phyloP scores from a whole-genome alignment of 2,329 filamentous ascomycete species.

The Clarireedia homoeocarpa region DNA sequence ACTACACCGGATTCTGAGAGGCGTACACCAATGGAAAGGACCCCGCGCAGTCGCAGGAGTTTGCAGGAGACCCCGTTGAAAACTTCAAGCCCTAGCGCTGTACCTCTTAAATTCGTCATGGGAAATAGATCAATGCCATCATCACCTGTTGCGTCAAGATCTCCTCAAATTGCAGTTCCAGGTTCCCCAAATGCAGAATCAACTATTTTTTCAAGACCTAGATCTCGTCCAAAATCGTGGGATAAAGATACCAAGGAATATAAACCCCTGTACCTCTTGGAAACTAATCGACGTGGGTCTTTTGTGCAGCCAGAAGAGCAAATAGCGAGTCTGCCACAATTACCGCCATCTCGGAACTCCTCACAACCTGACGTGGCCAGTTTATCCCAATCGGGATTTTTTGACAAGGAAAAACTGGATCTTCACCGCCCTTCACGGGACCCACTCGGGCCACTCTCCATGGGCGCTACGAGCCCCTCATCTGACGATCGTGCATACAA shows the following conservation, averaged over 20 bases:
- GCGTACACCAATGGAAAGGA: constrained; percentile 17
- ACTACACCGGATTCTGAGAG: constrained; percentile 31
- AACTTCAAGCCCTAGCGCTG: constrained; percentile 41
- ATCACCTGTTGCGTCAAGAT: constrained; percentile 35
- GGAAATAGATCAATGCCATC: constrained; percentile 33
- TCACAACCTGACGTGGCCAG: constrained; percentile 29
- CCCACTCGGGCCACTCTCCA: constrained; percentile 32
- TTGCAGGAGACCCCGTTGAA: constrained; percentile 26
- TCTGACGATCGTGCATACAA: constrained; percentile 50
- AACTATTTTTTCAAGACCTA: constrained; percentile 30
- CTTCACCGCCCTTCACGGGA: constrained; percentile 9
- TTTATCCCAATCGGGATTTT: constrained; percentile 3
- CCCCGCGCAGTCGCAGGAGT: constrained; percentile 17
- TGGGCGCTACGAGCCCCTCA: constrained; percentile 33
- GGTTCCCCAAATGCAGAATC: constrained; percentile 25
- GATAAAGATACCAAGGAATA: constrained; percentile 57
- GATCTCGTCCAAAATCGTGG: constrained; percentile 51
- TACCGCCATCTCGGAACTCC: constrained; percentile 41
- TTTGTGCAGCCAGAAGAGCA: constrained; percentile 21
- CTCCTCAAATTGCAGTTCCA: constrained; percentile 34
- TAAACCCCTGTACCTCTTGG: constrained; percentile 75
- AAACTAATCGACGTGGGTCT: constrained; percentile 34
- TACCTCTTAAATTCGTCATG: constrained; percentile 48
- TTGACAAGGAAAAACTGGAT: constrained; percentile 1
- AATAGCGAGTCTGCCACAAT: constrained; percentile 36